These are phyloP conservation scores for Neonectria magnoliae DNA, from an alignment of 2,329 filamentous ascomycete genomes.

Conservation along the genomic window DNA sequence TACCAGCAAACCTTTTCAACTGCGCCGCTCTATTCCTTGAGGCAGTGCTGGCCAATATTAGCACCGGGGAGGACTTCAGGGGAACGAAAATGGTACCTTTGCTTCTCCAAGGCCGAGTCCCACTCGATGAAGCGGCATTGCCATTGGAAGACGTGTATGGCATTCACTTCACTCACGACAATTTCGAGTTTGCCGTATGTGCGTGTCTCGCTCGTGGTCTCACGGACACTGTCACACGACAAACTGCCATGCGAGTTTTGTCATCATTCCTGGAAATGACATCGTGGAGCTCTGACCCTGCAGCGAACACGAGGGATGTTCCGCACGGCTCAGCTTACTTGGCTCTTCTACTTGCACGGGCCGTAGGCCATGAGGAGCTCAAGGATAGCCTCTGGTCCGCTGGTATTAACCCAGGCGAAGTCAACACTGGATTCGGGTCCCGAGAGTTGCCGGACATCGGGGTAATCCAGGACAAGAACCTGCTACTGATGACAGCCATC, in stretches of 20 bases:
- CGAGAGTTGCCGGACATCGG: constrained; percentile 48
- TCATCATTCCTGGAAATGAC: constrained; percentile 65
- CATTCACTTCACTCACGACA: constrained; percentile 70
- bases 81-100: constrained; percentile 68
- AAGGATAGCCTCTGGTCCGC: constrained; percentile 71
- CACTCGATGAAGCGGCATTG: constrained; percentile 70
- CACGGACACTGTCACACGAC: constrained; percentile 69
- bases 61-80: constrained; percentile 67
- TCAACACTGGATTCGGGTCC: constrained; percentile 38
- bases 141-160: constrained; percentile 73
- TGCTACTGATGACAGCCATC: constrained; percentile 71
- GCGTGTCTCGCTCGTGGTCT: constrained; percentile 72
- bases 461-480: constrained; percentile 67
- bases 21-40: constrained; percentile 73
- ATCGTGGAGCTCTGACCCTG: constrained; percentile 35
- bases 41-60: constrained; percentile 71
- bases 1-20: constrained; percentile 71
- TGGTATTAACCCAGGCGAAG: constrained; percentile 58
- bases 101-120: constrained; percentile 68
- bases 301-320: constrained; percentile 27
- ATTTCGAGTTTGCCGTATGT: constrained; percentile 74
- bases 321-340: constrained; percentile 65
- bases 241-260: constrained; percentile 67
- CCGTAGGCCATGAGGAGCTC: constrained; percentile 66
- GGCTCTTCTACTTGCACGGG: constrained; percentile 66